These are phyloP conservation scores for Didymella lethalis DNA, from an alignment of 2,329 filamentous ascomycete species.

Conservation along the genomic window DNA sequence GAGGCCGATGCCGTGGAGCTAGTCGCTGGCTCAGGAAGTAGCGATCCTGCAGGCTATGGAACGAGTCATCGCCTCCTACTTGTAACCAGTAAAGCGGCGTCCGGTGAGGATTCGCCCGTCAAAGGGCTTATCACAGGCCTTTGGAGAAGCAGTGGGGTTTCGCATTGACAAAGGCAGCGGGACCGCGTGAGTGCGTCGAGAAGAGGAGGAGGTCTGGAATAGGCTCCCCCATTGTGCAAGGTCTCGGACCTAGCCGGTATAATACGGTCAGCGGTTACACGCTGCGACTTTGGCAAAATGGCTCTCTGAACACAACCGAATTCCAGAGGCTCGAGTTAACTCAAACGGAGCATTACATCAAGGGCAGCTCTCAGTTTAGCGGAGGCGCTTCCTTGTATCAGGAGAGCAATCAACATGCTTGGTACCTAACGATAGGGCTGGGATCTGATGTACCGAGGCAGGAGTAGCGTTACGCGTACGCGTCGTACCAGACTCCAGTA, in stretches of 20 bases:
- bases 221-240: background rate
- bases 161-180: no score
- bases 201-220: background rate
- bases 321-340: background rate
- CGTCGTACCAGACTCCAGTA: background rate
- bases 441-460: constrained; percentile 34
- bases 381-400: background rate
- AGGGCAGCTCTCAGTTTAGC: background rate
- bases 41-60: background rate
- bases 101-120: background rate
- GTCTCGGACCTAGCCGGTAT: background rate
- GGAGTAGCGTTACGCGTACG: constrained; percentile 34
- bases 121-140: background rate
- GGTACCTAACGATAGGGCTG: constrained; percentile 11
- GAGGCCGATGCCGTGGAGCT: background rate
- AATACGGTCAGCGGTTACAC: background rate
- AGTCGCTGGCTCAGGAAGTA: background rate
- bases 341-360: background rate
- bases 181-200: background rate
- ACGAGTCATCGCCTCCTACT: background rate
- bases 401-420: background rate
- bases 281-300: background rate
- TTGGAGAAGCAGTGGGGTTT: background rate
- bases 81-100: background rate
- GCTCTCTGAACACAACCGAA: background rate